Conservation (phyloP, 495 filamentous ascomycete species). For the Thermothielavioides terrestris region DNA sequence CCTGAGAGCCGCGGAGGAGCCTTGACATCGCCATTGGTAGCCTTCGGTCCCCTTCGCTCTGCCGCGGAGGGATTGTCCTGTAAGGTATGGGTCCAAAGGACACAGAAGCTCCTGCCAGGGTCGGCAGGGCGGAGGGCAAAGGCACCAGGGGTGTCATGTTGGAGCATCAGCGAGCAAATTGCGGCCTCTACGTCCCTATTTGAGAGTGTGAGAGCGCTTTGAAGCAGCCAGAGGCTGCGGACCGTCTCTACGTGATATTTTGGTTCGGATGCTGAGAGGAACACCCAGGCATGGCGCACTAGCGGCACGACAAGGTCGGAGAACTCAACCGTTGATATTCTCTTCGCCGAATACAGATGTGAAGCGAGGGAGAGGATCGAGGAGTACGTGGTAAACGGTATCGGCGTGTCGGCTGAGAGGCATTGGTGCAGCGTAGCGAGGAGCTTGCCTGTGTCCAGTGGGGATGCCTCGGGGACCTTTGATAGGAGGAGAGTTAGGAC, state of each 20-base stretch:
- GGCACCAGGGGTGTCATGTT: conserved; percentile 40
- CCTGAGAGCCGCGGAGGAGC: conserved; percentile 38
- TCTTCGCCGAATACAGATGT: conserved; percentile 51
- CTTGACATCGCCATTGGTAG: conserved; percentile 43
- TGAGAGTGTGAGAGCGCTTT: conserved; percentile 46
- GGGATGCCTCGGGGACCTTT: conserved; percentile 43
- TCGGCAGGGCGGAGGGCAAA: conserved; percentile 47
- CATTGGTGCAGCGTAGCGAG: conserved; percentile 47
- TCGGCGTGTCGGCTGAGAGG: conserved; percentile 24
- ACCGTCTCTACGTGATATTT: conserved; percentile 93
- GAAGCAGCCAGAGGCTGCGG: conserved; percentile 74
- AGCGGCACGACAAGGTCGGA: conserved; percentile 58
- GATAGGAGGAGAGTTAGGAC: conserved; percentile 52
- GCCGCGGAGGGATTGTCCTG: conserved; percentile 45
- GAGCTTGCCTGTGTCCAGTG: conserved; percentile 45
- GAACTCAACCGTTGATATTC: conserved; percentile 48
- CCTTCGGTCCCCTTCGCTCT: conserved; percentile 41
- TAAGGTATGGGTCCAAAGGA: conserved; percentile 73
- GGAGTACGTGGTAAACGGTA: conserved; percentile 45
- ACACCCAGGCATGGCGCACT: conserved; percentile 65
- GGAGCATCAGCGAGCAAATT: conserved; percentile 64
- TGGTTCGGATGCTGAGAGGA: conserved; percentile 67
- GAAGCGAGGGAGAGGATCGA: conserved; percentile 56
- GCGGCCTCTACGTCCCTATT: conserved; percentile 66
- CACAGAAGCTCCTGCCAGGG: conserved; percentile 55